Evolutionary conservation across 345 rosid genomes (phyloP), one percentile per base, ranked within the genome.

Genomic region (Salix viminalis): DNA sequence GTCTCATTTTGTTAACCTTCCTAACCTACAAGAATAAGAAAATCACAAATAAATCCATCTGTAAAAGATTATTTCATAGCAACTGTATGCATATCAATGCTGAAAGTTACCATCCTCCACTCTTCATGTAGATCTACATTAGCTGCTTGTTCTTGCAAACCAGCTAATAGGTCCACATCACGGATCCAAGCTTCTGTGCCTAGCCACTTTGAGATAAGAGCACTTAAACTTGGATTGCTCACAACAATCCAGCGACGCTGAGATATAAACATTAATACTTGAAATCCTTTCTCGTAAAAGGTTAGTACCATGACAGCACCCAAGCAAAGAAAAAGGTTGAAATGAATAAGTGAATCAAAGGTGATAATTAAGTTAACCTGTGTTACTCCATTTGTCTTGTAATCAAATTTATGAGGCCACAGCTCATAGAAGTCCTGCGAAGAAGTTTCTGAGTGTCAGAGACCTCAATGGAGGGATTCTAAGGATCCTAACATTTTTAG

Each of bases 201-300:
- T 62, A 86, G 87, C 89, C 89, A 86, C 74, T 86, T 86, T 64
- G 89, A 77, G 74, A 86, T 84, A 75, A 86, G 84, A 56, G 80
- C 77, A 80, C 83, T 84, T 73, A 86, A 84, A 79, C 84, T 76
- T 54, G 89, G 89, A 77, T 84, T 86, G 85, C 87, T 84, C 71
- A 86, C 89, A 32, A 86, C 89, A 73, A 86, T 82, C 89, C 89
- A 86, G 36, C 89, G 86, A 65, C 86, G 85, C 89, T 87, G 86
- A 79, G 76, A 79, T 72, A 75, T 69, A 76, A 32, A 80, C 15
- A 39, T 50, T 75, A 80, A 72, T 16, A 70, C 65, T 80, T 79
- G 75, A 80, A 80, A 75, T 46, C 16, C 50, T 46, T 46, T 46
- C 18, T 11, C 14, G 50, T 11, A 44, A 44, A 44, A 13, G 50